Base-by-base conservation (phyloP, 768 basidiomycete species). In the Rhodotorula toruloides region DNA sequence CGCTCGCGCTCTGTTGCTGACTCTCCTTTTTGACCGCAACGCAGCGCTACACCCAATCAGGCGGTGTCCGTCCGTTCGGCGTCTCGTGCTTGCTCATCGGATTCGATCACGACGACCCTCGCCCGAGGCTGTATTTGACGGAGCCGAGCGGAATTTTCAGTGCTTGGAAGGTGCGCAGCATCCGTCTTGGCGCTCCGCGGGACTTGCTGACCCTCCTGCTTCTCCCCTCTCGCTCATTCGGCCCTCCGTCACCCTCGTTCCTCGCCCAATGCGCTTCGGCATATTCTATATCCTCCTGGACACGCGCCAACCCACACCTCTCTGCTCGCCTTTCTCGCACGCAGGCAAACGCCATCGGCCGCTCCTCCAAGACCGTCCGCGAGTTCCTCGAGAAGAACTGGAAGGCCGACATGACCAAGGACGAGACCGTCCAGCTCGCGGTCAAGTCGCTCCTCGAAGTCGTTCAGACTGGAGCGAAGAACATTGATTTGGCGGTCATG, bases 401-500 rank as follows among this genome's bases (percentile, higher is more conserved):
- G 79, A 90, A 87, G 73, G 91, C 96, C 68, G 90, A 89, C 70
- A 81, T 96, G 81, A 81, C 84, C 12, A 82, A 90, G 65, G 91
- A 91, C 55, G 91, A 96, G 66, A 86, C 88, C 57, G 89, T 99
- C 78, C 96, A 96, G 78, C 80, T 99, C 54, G 91, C 96, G 0
- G 85, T 99, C 68, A 98, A 97, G 81, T 89, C 88, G 76, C 81
- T 99, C 74, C 81, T 99, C 31, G 96, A 99, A 78, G 93, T 99
- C 43, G 96, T 99, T 13, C 96, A 98, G 80, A 97, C 96, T 3
- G 96, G 96, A n/a, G 96, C 96, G 9, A 98, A 98, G 82, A 99
- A 99, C 78, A 98, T 99, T 69, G 96, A 99, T 78, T 91, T 99
- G 73, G 92, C 89, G 68, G 90, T 97, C 50, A 93, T 98, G 90